Evolutionary conservation across 1,284 basidiomycete genomes (phyloP), one percentile per base, ranked within the genome.

Genomic region (Waitea zeae): DNA sequence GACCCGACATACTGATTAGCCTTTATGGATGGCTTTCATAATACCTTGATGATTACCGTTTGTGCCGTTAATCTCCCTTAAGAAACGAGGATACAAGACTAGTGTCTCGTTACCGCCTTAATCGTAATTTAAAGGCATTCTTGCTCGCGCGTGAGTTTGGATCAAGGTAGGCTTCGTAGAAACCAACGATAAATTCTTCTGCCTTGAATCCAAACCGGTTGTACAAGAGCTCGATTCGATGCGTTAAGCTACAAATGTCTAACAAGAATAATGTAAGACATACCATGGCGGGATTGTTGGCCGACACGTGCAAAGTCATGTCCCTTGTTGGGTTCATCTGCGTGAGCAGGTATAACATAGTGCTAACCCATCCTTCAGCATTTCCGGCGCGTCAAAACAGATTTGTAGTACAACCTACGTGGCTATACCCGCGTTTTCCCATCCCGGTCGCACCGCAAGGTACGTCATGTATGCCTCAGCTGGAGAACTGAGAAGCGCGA

Each of bases 141-240:
- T 75, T 81, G 9, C 79, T 82, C 5, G 64, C 62, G 36, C 67
- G 63, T 13, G 76, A 78, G 15, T 68, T 57, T 3, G 66, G 53
- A 44, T 75, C 67, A 13, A 83, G 54, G 48, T 82, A 83, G 30
- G 72, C 63, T 31, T 80, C 74, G 42, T 83, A 84, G 44, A 84
- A 84, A 13, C 76, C 78, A 18, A 68, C 67, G 24, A 84, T 62
- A 42, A 82, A 83, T 47, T 79, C 77, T 50, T 83, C 80, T 0
- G 78, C 76, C 46, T 84, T 84, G 63, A 84, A 83, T 13, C 81
- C 81, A 44, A 84, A 83, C 35, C 70, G 69, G 42, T 84, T 83
- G 51, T 84, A 84, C 12, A 83, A 49, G 4, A 83, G 54, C 80
- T 82, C 37, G 4, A 14, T 33, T 20, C 9, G 15, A 12, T 12